These are phyloP conservation scores for Tylopilus vinaceipallidus DNA, from an alignment of 768 basidiomycete species.

Conservation along the genomic window DNA sequence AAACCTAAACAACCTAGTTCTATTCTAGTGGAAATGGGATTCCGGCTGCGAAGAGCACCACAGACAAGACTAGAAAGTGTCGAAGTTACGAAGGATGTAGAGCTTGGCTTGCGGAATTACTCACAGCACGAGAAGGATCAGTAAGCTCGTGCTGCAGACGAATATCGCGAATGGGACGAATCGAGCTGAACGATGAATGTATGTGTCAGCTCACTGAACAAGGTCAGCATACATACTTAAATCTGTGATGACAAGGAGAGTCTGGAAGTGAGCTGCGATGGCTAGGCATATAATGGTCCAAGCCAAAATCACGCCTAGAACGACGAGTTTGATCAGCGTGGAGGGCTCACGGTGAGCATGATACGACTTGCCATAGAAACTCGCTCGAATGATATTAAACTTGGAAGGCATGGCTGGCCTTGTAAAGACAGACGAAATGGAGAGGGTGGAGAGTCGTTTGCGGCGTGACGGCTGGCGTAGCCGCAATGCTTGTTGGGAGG, in stretches of 20 bases:
- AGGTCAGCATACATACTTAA: slow-evolving; percentile 55
- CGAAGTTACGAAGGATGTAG: background rate
- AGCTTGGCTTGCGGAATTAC: slow-evolving; percentile 27
- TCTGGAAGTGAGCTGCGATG: slow-evolving; percentile 77
- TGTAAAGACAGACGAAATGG: slow-evolving; percentile 31
- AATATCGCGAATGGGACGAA: slow-evolving; percentile 87
- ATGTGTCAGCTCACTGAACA: background rate
- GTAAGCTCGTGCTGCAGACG: slow-evolving; percentile 66
- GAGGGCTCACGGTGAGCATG: background rate
- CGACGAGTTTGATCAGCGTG: slow-evolving; percentile 4
- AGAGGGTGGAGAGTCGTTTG: slow-evolving; percentile 33
- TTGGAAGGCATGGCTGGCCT: slow-evolving; percentile 58
- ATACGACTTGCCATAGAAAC: slow-evolving; percentile 58
- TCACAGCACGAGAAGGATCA: slow-evolving; percentile 67
- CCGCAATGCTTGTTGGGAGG: slow-evolving; percentile 21
- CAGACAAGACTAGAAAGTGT: slow-evolving; percentile 52
- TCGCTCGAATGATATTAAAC: slow-evolving; percentile 67
- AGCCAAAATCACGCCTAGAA: slow-evolving; percentile 57
- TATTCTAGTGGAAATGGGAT: slow-evolving; percentile 76
- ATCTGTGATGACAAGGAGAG: slow-evolving; percentile 68
- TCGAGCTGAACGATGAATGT: slow-evolving; percentile 51
- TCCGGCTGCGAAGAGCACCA: slow-evolving; percentile 61
- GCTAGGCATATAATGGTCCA: slow-evolving; percentile 80
- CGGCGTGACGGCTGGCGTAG: slow-evolving; percentile 33
- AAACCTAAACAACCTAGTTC: slow-evolving; percentile 73